Evolutionary conservation across 768 basidiomycete species (phyloP).

Genomic region (Suillus discolor): DNA sequence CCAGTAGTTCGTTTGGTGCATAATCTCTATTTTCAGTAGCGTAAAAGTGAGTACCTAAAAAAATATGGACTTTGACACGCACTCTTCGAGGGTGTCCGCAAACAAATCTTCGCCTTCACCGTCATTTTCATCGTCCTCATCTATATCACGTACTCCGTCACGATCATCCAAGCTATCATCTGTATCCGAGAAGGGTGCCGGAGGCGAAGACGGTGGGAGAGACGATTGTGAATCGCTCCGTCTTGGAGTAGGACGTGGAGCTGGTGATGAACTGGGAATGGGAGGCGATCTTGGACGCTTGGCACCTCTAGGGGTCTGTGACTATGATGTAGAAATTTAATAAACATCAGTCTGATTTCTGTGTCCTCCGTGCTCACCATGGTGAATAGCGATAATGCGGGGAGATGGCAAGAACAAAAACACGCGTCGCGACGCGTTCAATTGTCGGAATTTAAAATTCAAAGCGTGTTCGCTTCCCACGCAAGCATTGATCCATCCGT

Average conservation of each 20-base stretch:
- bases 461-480: slow-evolving; percentile 33
- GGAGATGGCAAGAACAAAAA: slow-evolving; percentile 21
- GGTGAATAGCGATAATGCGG: slow-evolving; percentile 14
- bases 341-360: not conserved
- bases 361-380: slow-evolving; percentile 39
- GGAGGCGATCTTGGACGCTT: slow-evolving; percentile 68
- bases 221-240: slow-evolving; percentile 70
- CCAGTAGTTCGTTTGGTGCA: slow-evolving; percentile 76
- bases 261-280: slow-evolving; percentile 50
- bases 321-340: slow-evolving; percentile 21
- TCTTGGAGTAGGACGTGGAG: slow-evolving; percentile 42
- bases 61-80: slow-evolving; percentile 27
- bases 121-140: slow-evolving; percentile 68
- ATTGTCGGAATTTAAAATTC: slow-evolving; percentile 44
- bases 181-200: slow-evolving; percentile 82
- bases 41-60: slow-evolving; percentile 13
- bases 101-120: slow-evolving; percentile 95
- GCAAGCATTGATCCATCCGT: not conserved
- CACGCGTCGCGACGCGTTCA: slow-evolving; percentile 51
- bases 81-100: slow-evolving; percentile 77
- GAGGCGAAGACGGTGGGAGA: slow-evolving; percentile 85
- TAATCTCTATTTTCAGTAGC: slow-evolving; percentile 65
- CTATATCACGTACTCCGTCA: slow-evolving; percentile 63
- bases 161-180: slow-evolving; percentile 78
- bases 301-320: slow-evolving; percentile 50